phyloP scores from a whole-genome alignment of 768 basidiomycete genomes.

The Panaeolus papilionaceus region DNA sequence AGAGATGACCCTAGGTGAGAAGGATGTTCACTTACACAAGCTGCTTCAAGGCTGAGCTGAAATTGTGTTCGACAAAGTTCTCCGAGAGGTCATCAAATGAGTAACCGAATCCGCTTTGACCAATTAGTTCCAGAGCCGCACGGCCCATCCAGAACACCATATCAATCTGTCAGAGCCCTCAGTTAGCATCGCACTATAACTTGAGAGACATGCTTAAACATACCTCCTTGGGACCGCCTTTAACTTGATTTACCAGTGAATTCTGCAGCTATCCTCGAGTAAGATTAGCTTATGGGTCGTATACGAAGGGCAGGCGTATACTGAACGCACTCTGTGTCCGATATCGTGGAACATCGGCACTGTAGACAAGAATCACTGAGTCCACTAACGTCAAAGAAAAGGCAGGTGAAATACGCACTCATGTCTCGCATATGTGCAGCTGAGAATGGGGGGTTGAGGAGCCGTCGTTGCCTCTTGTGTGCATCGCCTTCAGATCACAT shows the following conservation, averaged over 20 bases:
- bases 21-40: conserved; percentile 34
- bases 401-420: conserved; percentile 19
- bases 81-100: conserved; percentile 48
- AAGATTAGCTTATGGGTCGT: neutral
- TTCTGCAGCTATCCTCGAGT: conserved; percentile 31
- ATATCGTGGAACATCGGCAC: conserved; percentile 5
- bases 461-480: conserved; percentile 48
- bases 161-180: conserved; percentile 32
- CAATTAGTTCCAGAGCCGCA: conserved; percentile 54
- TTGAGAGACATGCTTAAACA: too few relatives aligned
- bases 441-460: conserved; percentile 52
- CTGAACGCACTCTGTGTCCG: neutral
- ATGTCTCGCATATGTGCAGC: conserved; percentile 45
- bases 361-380: neutral
- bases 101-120: conserved; percentile 52
- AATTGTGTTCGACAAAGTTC: conserved; percentile 37
- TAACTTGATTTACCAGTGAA: conserved; percentile 28
- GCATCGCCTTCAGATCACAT: conserved; percentile 37
- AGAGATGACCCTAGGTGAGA: neutral
- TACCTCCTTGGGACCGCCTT: conserved; percentile 36
- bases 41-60: conserved; percentile 36
- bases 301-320: neutral
- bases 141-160: conserved; percentile 42
- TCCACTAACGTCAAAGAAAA: too few relatives aligned
- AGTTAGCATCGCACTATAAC: too few relatives aligned